Evolutionary conservation across 805 yeast genomes (phyloP).

Genomic region (Komagataella mondaviorum): DNA sequence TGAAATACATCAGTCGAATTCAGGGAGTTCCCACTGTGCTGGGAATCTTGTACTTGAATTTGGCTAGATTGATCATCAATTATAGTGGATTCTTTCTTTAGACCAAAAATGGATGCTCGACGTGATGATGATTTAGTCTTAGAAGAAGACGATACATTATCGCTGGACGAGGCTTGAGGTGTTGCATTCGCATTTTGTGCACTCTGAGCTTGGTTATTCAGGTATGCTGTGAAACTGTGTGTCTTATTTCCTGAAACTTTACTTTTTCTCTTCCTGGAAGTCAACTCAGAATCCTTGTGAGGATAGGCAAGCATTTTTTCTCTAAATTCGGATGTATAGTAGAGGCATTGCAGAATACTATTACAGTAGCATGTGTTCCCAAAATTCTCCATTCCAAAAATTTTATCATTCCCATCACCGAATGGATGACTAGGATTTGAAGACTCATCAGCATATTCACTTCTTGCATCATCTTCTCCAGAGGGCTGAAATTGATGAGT

Average conservation of each 20-base stretch:
- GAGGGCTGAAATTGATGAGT: background rate
- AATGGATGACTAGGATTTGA: constrained; percentile 20
- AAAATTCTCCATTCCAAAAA: constrained; percentile 73
- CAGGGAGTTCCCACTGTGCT: constrained; percentile 1
- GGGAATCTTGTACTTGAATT: background rate
- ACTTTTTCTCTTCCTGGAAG: constrained; percentile 22
- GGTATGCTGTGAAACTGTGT: constrained; percentile 20
- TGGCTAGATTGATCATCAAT: background rate
- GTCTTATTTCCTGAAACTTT: constrained; percentile 25
- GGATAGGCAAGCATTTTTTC: constrained; percentile 37
- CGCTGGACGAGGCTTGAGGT: constrained; percentile 4
- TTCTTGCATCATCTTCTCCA: background rate
- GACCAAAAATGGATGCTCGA: constrained; percentile 5
- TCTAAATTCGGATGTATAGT: constrained; percentile 61
- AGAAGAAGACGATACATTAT: constrained; percentile 2
- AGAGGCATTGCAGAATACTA: constrained; percentile 81
- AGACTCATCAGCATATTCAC: background rate
- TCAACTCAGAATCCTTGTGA: constrained; percentile 13
- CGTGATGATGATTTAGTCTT: constrained; percentile 1
- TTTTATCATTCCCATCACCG: constrained; percentile 58
- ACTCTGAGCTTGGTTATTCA: background rate
- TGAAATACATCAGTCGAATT: constrained; percentile 1
- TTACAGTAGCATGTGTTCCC: constrained; percentile 94
- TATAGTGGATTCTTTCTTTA: constrained; percentile 1
- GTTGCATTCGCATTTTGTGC: constrained; percentile 8